These are phyloP conservation scores for Fusarium pseudocircinatum DNA, from an alignment of 2,329 filamentous ascomycete species.

Conservation along the genomic window DNA sequence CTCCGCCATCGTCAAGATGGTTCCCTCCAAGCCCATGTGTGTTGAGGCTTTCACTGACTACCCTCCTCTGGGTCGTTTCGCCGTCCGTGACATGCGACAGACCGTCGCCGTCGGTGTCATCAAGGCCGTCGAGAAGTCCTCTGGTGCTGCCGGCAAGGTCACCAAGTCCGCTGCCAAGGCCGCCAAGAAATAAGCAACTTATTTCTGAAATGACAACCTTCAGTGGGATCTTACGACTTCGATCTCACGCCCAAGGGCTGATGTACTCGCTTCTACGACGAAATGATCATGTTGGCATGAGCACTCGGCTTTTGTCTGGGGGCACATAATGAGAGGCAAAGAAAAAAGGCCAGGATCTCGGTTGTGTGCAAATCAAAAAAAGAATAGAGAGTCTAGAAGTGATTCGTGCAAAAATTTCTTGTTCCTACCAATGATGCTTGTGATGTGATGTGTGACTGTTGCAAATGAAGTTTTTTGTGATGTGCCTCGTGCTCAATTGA, in stretches of 20 bases:
- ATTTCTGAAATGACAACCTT: slow-evolving; percentile 39
- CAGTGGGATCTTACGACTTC: slow-evolving; percentile 40
- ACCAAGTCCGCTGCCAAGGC: slow-evolving; percentile 79
- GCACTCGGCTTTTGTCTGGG: slow-evolving; percentile 53
- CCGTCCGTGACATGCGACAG: slow-evolving; percentile 97
- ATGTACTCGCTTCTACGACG: slow-evolving; percentile 58
- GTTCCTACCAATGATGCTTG: background rate
- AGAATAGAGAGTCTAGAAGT: slow-evolving; percentile 62
- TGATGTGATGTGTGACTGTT: background rate
- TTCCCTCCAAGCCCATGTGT: slow-evolving; percentile 99
- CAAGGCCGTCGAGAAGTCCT: slow-evolving; percentile 81
- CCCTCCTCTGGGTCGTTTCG: slow-evolving; percentile 99
- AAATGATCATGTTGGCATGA: slow-evolving; percentile 58
- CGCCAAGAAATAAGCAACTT: slow-evolving; percentile 73
- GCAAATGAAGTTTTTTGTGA: background rate
- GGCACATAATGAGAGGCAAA: slow-evolving; percentile 57
- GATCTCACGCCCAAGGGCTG: slow-evolving; percentile 42
- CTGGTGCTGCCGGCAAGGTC: slow-evolving; percentile 68
- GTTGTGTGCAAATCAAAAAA: slow-evolving; percentile 58
- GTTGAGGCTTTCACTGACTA: slow-evolving; percentile 99
- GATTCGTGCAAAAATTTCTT: slow-evolving; percentile 45
- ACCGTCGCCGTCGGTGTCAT: slow-evolving; percentile 95
- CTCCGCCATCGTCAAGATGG: slow-evolving; percentile 99
- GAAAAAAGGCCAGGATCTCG: slow-evolving; percentile 51
- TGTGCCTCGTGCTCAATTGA: background rate